Base-by-base conservation (phyloP, 2,329 filamentous ascomycete genomes). In the Aspergillus japonicus region DNA sequence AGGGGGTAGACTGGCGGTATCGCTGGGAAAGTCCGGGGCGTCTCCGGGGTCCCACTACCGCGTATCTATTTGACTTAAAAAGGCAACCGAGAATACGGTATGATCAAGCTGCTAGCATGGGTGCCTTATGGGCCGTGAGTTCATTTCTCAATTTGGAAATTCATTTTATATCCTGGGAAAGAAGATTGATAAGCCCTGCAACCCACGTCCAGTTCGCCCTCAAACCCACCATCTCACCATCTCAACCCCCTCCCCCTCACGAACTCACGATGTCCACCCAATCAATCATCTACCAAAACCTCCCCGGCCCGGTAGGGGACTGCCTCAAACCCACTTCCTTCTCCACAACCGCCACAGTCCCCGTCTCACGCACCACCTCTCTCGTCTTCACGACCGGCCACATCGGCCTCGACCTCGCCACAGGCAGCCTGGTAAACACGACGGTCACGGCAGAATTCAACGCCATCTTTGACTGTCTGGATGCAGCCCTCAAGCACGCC, bases 381-480 rank as follows among this genome's bases (percentile, higher is more conserved):
- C 57, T 59, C 16, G 35, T 55, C 33, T 59, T 50, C 3, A 59
- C 51, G 1, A 59, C 51, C 10, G 57, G 57, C 14, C 51, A 59
- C 12, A 55, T 55, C 33, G 51, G 57, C 10, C 47, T 59, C 12
- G 14, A 59, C 23, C 39, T 50, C 2, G 26, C 44, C 12, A 50
- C 47, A 65, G 24, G 24, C 4, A 26, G 24, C 24, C 24, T 26
- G 24, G 24, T 26, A 26, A 26, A 26, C 24, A 26, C 24, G 4
- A 26, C 24, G 4, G 24, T 26, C 24, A 26, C 24, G 4, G 24
- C 24, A 3, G 24, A 26, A 26, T 65, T 65, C 29, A 53, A 60
- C 14, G 63, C 63, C 29, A 63, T 63, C 14, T 63, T 65, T 50
- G 47, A 44, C 29, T 65, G 63, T 44, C 61, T 63, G 3, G 61